Percentiles rank a stretch among this genome's conserved stretches.
phyloP scores from a whole-genome alignment of 2,329 filamentous ascomycete genomes.

The Apiospora hydei region DNA sequence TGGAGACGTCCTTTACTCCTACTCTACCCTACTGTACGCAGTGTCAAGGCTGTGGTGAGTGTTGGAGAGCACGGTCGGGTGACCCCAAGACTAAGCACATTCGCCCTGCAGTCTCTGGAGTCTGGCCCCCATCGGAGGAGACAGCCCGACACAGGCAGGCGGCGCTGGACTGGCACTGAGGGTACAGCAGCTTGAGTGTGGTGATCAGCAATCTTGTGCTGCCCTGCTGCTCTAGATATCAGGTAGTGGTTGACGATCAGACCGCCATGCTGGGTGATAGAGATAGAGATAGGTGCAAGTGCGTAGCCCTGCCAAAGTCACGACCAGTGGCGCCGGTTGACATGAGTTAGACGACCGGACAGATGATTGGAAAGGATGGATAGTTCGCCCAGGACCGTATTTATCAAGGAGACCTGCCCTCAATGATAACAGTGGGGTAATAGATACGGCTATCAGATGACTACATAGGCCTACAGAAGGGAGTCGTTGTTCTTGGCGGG shows the following conservation, averaged over 20 bases:
- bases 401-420: neutral
- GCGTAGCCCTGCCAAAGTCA: neutral
- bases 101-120: neutral
- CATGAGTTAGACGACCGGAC: neutral
- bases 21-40: neutral
- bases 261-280: neutral
- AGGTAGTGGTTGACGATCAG: neutral
- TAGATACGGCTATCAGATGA: slow-evolving; percentile 1
- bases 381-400: neutral
- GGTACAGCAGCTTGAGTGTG: too few relatives aligned
- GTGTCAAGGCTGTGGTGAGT: neutral
- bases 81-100: neutral
- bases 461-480: neutral
- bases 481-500: neutral
- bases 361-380: slow-evolving; percentile 12
- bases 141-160: neutral
- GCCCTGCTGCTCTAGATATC: neutral
- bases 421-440: neutral
- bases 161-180: neutral
- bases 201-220: neutral
- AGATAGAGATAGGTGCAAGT: neutral
- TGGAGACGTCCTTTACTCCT: neutral
- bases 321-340: neutral
- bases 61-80: neutral
- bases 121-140: neutral